Conservation (phyloP, 2,329 filamentous ascomycete genomes). For the Cordyceps pruinosa region DNA sequence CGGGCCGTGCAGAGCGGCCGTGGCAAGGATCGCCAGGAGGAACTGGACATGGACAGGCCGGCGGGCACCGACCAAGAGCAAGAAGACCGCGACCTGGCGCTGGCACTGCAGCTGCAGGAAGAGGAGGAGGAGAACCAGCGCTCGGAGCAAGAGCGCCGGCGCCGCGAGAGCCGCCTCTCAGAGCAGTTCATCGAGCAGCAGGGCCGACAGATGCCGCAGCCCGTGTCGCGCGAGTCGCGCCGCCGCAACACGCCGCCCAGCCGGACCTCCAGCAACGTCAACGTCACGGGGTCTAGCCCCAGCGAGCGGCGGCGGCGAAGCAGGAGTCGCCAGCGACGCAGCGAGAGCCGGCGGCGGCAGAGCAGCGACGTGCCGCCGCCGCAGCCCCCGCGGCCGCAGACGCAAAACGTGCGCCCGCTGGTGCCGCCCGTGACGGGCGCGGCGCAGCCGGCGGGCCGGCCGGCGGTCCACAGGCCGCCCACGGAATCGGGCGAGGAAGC, state of each 20-base stretch:
- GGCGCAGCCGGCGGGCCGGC: background rate
- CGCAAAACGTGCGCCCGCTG: slow-evolving; percentile 39
- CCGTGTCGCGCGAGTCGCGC: background rate
- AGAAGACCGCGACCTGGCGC: slow-evolving; percentile 79
- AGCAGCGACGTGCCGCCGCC: slow-evolving; percentile 5
- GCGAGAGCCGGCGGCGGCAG: background rate
- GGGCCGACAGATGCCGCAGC: slow-evolving; percentile 28
- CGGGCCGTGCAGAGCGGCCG: slow-evolving; percentile 39
- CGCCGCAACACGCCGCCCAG: slow-evolving; percentile 17
- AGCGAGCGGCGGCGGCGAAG: background rate
- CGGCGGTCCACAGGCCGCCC: slow-evolving; percentile 18
- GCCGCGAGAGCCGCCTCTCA: slow-evolving; percentile 60
- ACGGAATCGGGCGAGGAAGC: slow-evolving; percentile 39
- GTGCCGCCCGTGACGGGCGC: slow-evolving; percentile 30
- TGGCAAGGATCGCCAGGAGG: slow-evolving; percentile 22
- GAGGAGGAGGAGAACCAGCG: slow-evolving; percentile 79
- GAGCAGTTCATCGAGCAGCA: slow-evolving; percentile 65
- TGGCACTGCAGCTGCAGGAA: slow-evolving; percentile 89
- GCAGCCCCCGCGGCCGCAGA: slow-evolving; percentile 12
- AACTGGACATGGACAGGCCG: slow-evolving; percentile 12
- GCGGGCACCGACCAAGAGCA: slow-evolving; percentile 49
- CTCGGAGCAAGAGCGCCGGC: slow-evolving; percentile 55
- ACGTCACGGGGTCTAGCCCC: background rate
- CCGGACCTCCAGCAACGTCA: slow-evolving; percentile 20
- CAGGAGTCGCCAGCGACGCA: slow-evolving; percentile 4